These are phyloP conservation scores for Leptographium wingfieldii DNA, from an alignment of 2,329 filamentous ascomycete species.

Conservation along the genomic window DNA sequence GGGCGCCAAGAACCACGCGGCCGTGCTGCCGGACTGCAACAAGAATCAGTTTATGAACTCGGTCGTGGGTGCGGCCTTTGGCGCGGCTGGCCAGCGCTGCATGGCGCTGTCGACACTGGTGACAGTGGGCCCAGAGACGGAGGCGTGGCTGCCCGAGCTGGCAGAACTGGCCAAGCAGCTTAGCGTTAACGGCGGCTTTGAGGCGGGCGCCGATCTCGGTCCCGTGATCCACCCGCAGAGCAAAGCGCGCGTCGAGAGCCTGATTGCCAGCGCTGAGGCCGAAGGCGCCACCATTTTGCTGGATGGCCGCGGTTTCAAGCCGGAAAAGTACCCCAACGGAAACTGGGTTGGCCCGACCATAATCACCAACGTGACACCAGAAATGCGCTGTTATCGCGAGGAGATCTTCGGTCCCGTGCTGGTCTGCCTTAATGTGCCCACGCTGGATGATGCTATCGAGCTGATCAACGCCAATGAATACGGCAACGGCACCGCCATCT, in stretches of 20 bases:
- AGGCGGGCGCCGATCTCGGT: constrained; percentile 65
- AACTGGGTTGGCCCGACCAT: constrained; percentile 80
- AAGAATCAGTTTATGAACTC: constrained; percentile 83
- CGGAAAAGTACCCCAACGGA: constrained; percentile 68
- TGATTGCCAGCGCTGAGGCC: constrained; percentile 65
- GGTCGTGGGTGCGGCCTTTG: constrained; percentile 72
- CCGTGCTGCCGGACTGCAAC: constrained; percentile 74
- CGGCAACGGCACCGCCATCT: constrained; percentile 76
- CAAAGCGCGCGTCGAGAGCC: constrained; percentile 62
- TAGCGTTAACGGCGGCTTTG: constrained; percentile 69
- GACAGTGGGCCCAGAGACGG: constrained; percentile 65
- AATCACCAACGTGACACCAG: constrained; percentile 65
- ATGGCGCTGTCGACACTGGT: constrained; percentile 79
- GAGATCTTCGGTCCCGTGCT: constrained; percentile 81
- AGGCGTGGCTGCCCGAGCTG: constrained; percentile 68
- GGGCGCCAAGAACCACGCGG: constrained; percentile 80
- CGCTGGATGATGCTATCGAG: constrained; percentile 66
- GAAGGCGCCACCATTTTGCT: constrained; percentile 76
- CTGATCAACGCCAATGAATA: constrained; percentile 80
- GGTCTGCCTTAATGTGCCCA: constrained; percentile 66
- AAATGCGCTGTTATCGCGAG: constrained; percentile 76
- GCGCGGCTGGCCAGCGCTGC: constrained; percentile 73
- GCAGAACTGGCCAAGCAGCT: constrained; percentile 63
- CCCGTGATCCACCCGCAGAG: constrained; percentile 72
- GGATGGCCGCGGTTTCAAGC: constrained; percentile 63